Evolutionary conservation across 164 flowering plant species (phyloP).

Genomic region (Nymphaea thermarum): DNA sequence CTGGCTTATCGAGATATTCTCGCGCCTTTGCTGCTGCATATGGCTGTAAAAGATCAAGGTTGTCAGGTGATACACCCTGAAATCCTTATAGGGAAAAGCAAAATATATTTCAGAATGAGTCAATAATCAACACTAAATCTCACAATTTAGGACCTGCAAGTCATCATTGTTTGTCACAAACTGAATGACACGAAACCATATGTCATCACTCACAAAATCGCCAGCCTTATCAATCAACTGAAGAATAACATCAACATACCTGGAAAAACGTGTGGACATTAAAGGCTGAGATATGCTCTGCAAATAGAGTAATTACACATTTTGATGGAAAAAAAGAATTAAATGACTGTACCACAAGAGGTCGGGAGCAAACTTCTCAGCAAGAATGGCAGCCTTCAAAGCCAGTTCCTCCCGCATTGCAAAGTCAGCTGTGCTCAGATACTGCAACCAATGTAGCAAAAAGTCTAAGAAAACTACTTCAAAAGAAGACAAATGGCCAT

Average conservation of each 20-base stretch:
- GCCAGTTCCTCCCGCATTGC: constrained; percentile 98
- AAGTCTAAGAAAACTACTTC: not conserved
- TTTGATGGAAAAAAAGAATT: not conserved
- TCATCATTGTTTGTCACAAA: constrained; percentile 98
- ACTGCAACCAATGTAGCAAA: constrained; percentile 29
- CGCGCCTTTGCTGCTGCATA: constrained; percentile 97
- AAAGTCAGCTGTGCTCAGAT: constrained; percentile 94
- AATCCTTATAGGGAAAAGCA: not conserved
- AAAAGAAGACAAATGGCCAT: not conserved
- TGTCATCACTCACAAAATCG: constrained; percentile 99
- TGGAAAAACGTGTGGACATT: constrained; percentile 15
- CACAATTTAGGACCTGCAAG: constrained; percentile 50
- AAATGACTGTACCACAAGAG: constrained; percentile 54
- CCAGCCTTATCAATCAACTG: constrained; percentile 99
- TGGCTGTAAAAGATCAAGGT: constrained; percentile 41
- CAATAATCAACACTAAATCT: not conserved
- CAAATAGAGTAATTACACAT: not conserved
- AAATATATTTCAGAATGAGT: not conserved
- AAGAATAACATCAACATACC: constrained; percentile 99
- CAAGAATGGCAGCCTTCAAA: constrained; percentile 96
- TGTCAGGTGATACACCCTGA: constrained; percentile 3
- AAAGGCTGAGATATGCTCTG: constrained; percentile 1
- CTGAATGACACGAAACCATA: constrained; percentile 99
- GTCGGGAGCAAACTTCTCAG: constrained; percentile 99
- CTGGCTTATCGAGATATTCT: constrained; percentile 94